Evolutionary conservation across 805 yeast genomes (phyloP).

Genomic region (Kurtzmaniella cleridarum): DNA sequence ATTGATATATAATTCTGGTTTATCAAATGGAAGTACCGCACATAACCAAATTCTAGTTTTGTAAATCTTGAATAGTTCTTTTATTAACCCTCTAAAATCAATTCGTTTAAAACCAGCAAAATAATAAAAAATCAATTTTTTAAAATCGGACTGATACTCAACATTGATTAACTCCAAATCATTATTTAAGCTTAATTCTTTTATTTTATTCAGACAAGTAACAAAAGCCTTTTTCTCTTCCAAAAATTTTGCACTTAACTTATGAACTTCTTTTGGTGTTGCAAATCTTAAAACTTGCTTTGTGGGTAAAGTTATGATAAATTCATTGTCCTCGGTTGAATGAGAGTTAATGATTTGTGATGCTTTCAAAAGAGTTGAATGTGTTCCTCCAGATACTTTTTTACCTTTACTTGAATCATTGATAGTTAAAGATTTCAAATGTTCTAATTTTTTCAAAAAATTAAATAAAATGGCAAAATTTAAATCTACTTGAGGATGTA

Average conservation of each 20-base stretch:
- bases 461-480: slow-evolving; percentile 67
- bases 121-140: slow-evolving; percentile 41
- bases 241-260: slow-evolving; percentile 55
- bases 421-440: slow-evolving; percentile 47
- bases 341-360: slow-evolving; percentile 32
- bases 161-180: slow-evolving; percentile 39
- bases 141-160: slow-evolving; percentile 41
- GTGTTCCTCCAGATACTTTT: slow-evolving; percentile 29
- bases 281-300: slow-evolving; percentile 76
- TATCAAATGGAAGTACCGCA: slow-evolving; percentile 39
- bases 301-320: slow-evolving; percentile 62
- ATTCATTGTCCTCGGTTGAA: slow-evolving; percentile 52
- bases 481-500: slow-evolving; percentile 58
- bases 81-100: slow-evolving; percentile 39
- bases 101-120: slow-evolving; percentile 42
- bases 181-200: slow-evolving; percentile 43
- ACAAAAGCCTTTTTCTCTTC: slow-evolving; percentile 70
- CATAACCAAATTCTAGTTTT: slow-evolving; percentile 45
- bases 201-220: slow-evolving; percentile 48
- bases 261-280: slow-evolving; percentile 62
- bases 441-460: slow-evolving; percentile 69
- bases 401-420: slow-evolving; percentile 17
- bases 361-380: slow-evolving; percentile 33
- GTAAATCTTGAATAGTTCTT: slow-evolving; percentile 40
- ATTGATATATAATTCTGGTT: slow-evolving; percentile 25